Base-by-base conservation (phyloP, 202 grass and related monocot genomes). In the Schoenoplectus tabernaemontani region DNA sequence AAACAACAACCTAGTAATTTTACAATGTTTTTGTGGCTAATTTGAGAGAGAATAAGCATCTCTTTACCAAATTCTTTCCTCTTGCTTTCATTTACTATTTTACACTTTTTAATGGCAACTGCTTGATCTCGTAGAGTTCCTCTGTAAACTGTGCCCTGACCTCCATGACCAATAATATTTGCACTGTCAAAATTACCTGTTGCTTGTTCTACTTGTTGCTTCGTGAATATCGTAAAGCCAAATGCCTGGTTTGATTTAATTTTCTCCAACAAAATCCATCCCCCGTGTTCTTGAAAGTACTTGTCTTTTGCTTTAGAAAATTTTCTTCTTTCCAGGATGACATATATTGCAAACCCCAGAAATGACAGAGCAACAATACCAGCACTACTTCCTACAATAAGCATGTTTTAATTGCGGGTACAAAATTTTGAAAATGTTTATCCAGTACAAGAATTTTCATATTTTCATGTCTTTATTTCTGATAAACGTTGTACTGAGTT, bases 1-100 rank as follows among this genome's bases (percentile, higher is more conserved):
- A 93, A 46, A 59, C 88, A 93, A 4, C 86, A 88, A 0, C 91
- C 91, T 3, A 88, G 42, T 1, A 91, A 61, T 85, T 78, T 91
- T 13, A 93, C 84, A 13, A 91, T 30, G 59, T 85, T 91, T 56
- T 81, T 83, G 72, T 93, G 91, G 17, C 90, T 93, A 78, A 93
- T 82, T 48, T 88, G 88, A 3, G 78, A 93, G 42, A 93, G 68
- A 16, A 90, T 90, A 59, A 90, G 64, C 88, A 93, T 88, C 61
- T 93, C 91, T 63, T 84, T 93, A 0, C 77, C 88, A 7, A 88
- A 93, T 76, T 86, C 84, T 44, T 90, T 87, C 59, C 71, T 86
- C 53, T 86, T 85, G 7, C 82, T 83, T 51, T 86, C 82, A 9
- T 71, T 36, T 57, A 82, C 17, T 0, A 81, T 15, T 42, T 83